Conservation (phyloP, 352 stramenopile genomes). For the Globisporangium orthogonon region DNA sequence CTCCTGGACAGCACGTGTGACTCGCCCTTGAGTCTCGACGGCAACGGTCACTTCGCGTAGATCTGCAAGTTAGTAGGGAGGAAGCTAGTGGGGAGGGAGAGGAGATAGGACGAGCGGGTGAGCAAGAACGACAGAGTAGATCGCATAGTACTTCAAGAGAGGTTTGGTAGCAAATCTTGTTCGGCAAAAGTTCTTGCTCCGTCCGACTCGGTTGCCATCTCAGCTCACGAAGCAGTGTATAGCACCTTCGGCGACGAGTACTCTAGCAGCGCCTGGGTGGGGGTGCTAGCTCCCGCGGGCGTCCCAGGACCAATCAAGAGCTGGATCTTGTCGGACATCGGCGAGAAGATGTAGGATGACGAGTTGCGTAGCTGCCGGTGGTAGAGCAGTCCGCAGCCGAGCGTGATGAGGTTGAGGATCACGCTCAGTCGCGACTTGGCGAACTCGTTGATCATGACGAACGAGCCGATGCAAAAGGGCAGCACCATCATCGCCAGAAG, state of each 20-base stretch:
- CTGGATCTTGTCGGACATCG: conserved; percentile 10
- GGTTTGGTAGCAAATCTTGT: no score
- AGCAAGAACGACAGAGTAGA: no score
- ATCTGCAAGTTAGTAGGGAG: no score
- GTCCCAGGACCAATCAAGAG: conserved; percentile 12
- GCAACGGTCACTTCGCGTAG: neutral
- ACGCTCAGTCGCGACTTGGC: conserved; percentile 50
- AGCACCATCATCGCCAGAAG: conserved; percentile 41
- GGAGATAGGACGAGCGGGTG: no score
- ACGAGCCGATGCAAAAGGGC: conserved; percentile 50
- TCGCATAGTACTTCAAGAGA: no score
- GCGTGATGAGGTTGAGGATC: conserved; percentile 41
- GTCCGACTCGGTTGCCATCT: neutral
- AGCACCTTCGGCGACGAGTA: conserved; percentile 1
- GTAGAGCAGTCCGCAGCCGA: conserved; percentile 43
- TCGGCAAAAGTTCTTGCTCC: no score
- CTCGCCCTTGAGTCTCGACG: neutral
- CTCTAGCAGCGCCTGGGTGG: conserved; percentile 8
- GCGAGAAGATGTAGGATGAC: conserved; percentile 29
- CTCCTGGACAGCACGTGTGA: neutral
- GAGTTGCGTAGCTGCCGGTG: conserved; percentile 46
- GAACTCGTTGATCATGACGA: conserved; percentile 64
- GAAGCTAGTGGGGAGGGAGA: no score
- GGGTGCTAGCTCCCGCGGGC: neutral
- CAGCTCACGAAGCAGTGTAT: neutral